phyloP scores from a whole-genome alignment of 352 stramenopile species.

The Lagenidium sp. region DNA sequence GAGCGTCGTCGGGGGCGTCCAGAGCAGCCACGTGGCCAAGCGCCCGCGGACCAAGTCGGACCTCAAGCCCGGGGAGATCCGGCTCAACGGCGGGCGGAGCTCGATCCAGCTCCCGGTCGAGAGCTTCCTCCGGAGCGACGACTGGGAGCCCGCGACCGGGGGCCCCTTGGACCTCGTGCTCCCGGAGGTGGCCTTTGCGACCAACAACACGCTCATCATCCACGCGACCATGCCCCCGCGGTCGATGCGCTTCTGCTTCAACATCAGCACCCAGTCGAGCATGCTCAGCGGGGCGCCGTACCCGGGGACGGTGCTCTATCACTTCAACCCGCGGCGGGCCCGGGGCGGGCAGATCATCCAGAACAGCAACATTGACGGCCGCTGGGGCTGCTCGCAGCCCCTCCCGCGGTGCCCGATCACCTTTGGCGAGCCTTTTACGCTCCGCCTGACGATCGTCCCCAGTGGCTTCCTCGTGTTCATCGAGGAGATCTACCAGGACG shows the following conservation, averaged over 20 bases:
- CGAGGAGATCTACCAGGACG: slow-evolving; percentile 75
- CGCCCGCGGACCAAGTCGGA: slow-evolving; percentile 56
- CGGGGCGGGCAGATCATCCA: slow-evolving; percentile 61
- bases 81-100: slow-evolving; percentile 59
- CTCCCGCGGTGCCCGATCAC: slow-evolving; percentile 53
- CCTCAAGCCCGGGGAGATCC: slow-evolving; percentile 62
- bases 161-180: slow-evolving; percentile 56
- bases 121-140: slow-evolving; percentile 63
- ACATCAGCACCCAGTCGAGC: slow-evolving; percentile 62
- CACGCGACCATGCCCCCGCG: slow-evolving; percentile 57
- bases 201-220: slow-evolving; percentile 82
- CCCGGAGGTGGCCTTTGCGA: slow-evolving; percentile 64
- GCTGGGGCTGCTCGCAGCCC: slow-evolving; percentile 63
- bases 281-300: slow-evolving; percentile 63
- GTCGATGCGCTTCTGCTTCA: slow-evolving; percentile 67
- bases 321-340: slow-evolving; percentile 68
- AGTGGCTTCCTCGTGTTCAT: slow-evolving; percentile 73
- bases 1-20: slow-evolving; percentile 50
- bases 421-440: slow-evolving; percentile 70
- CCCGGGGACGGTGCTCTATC: slow-evolving; percentile 68
- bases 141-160: slow-evolving; percentile 67
- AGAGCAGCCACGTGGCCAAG: slow-evolving; percentile 41
- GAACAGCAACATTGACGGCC: slow-evolving; percentile 77
- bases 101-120: slow-evolving; percentile 71
- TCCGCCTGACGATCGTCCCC: slow-evolving; percentile 59